Evolutionary conservation across 768 basidiomycete species (phyloP).

Genomic region (Russula virescens): DNA sequence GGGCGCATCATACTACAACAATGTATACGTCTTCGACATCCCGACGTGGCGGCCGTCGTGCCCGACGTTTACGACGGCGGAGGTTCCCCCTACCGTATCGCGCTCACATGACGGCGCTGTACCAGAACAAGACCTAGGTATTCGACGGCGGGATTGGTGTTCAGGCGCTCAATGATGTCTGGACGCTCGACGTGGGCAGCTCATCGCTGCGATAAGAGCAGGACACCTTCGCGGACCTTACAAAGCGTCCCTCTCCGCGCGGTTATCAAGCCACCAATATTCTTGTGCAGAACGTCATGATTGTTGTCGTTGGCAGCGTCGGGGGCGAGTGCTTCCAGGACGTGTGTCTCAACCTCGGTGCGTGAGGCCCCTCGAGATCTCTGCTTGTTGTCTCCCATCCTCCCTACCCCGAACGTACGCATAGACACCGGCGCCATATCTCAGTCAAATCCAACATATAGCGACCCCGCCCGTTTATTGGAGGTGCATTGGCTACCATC

Average conservation of each 20-base stretch:
- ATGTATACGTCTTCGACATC: too few species aligned
- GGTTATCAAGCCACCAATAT: slow-evolving; percentile 93
- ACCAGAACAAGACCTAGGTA: slow-evolving; percentile 67
- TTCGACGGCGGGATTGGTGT: slow-evolving; percentile 95
- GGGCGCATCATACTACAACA: too few species aligned
- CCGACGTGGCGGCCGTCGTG: too few species aligned
- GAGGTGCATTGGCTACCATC: too few species aligned
- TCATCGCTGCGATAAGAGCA: slow-evolving; percentile 34
- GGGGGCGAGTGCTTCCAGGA: slow-evolving; percentile 85
- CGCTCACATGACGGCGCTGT: slow-evolving; percentile 72
- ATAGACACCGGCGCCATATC: too few species aligned
- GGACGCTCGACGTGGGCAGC: slow-evolving; percentile 68
- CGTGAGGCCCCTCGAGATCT: slow-evolving; percentile 27
- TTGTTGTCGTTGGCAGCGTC: slow-evolving; percentile 88
- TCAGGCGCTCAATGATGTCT: slow-evolving; percentile 85
- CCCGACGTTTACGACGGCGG: too few species aligned
- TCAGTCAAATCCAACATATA: too few species aligned
- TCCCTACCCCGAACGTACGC: too few species aligned
- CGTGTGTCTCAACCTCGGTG: slow-evolving; percentile 82
- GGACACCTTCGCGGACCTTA: slow-evolving; percentile 48
- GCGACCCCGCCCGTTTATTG: too few species aligned
- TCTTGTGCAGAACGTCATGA: slow-evolving; percentile 79
- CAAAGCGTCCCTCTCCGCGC: slow-evolving; percentile 51
- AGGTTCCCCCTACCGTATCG: too few species aligned
- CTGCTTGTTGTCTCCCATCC: too few species aligned